phyloP scores from a whole-genome alignment of 306 rosid species.

The Echinosophora koreensis region DNA sequence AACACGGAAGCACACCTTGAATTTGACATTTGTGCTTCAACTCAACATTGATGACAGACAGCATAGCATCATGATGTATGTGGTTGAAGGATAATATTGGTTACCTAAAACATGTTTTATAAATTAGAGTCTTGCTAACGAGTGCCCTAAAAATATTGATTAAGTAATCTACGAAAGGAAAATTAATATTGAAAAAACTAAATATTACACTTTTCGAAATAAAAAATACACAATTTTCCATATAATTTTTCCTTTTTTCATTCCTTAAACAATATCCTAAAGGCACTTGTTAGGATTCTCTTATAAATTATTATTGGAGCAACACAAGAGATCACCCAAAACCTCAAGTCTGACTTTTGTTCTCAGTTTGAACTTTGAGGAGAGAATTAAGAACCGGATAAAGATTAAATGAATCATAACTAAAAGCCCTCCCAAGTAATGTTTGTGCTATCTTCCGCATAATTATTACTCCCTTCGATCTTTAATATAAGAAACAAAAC shows the following conservation, averaged over 20 bases:
- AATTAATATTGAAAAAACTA: too few species aligned
- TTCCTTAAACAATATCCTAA: too few species aligned
- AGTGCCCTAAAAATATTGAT: too few species aligned
- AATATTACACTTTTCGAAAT: too few species aligned
- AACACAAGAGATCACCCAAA: not conserved
- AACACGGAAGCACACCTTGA: conserved; percentile 17
- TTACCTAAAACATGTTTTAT: conserved; percentile 42
- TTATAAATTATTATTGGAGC: not conserved
- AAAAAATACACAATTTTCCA: too few species aligned
- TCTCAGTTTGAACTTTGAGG: not conserved
- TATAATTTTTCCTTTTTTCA: too few species aligned
- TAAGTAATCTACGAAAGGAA: too few species aligned
- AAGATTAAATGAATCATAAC: not conserved
- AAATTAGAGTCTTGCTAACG: too few species aligned
- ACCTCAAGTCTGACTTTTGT: not conserved
- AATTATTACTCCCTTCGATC: too few species aligned
- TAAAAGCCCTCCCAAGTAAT: not conserved
- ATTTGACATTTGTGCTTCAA: conserved; percentile 33
- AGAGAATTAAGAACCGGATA: not conserved
- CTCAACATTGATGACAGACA: conserved; percentile 24
- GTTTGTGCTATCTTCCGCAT: too few species aligned
- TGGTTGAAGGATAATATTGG: conserved; percentile 32
- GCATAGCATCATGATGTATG: conserved; percentile 23
- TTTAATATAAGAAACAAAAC: too few species aligned
- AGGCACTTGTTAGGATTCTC: too few species aligned